These are phyloP conservation scores for Phlegmacium glaucopus DNA, from an alignment of 768 basidiomycete genomes.

Conservation along the genomic window DNA sequence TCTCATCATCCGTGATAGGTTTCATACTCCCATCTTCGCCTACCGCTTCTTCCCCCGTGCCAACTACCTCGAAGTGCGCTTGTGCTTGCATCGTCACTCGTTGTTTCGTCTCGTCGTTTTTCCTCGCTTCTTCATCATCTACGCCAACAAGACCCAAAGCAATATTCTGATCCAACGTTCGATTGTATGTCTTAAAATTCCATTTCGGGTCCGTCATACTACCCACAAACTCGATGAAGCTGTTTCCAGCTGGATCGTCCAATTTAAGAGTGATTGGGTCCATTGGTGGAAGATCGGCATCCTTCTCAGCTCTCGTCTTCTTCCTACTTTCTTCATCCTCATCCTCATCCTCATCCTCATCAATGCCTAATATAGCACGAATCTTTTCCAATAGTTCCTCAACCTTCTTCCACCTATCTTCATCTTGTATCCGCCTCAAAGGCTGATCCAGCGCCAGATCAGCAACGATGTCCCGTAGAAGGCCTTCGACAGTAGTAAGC, in stretches of 20 bases:
- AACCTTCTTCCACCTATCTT: slow-evolving; percentile 68
- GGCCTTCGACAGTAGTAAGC: slow-evolving; percentile 95
- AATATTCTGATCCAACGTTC: slow-evolving; percentile 79
- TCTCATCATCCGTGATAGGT: slow-evolving; percentile 69
- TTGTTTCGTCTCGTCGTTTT: not conserved
- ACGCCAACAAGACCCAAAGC: slow-evolving; percentile 66
- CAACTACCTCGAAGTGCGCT: slow-evolving; percentile 2
- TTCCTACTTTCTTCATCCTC: slow-evolving; percentile 30
- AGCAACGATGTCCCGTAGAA: slow-evolving; percentile 75
- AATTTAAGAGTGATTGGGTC: slow-evolving; percentile 76
- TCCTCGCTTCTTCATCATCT: slow-evolving; percentile 31
- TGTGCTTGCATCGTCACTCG: too few relatives aligned
- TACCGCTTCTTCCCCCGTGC: slow-evolving; percentile 12
- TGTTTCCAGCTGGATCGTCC: slow-evolving; percentile 94
- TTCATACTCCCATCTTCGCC: slow-evolving; percentile 18
- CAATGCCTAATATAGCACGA: slow-evolving; percentile 58
- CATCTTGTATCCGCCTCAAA: slow-evolving; percentile 75
- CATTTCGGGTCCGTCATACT: slow-evolving; percentile 92
- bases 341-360: slow-evolving; percentile 49
- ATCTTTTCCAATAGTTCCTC: slow-evolving; percentile 69
- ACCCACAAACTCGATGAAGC: slow-evolving; percentile 89
- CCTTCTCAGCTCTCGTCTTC: slow-evolving; percentile 14
- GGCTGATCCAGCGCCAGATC: slow-evolving; percentile 85
- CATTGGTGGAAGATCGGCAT: slow-evolving; percentile 47
- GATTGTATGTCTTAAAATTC: slow-evolving; percentile 79